These are phyloP conservation scores for Penicillium canescens DNA, from an alignment of 495 filamentous ascomycete genomes.

Conservation along the genomic window DNA sequence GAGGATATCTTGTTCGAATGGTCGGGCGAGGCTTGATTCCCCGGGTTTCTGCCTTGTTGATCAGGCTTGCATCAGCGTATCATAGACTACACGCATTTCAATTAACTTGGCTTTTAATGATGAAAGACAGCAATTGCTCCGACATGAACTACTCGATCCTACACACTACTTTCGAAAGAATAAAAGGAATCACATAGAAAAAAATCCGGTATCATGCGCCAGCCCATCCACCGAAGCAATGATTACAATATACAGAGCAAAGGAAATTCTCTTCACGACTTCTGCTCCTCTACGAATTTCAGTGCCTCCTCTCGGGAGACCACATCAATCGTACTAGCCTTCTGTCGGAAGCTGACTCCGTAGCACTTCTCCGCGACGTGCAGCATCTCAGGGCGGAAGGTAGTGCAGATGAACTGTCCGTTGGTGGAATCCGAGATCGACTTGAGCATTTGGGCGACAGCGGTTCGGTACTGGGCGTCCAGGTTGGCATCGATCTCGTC, in stretches of 20 bases:
- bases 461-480: slow-evolving; percentile 95
- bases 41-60: background rate
- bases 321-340: slow-evolving; percentile 89
- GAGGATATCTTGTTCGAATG: slow-evolving; percentile 61
- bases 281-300: slow-evolving; percentile 87
- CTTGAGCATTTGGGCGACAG: slow-evolving; percentile 83
- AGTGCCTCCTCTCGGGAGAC: slow-evolving; percentile 85
- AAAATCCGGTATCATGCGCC: slow-evolving; percentile 25
- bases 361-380: slow-evolving; percentile 97
- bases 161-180: background rate
- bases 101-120: background rate
- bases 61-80: background rate
- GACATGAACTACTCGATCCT: no score
- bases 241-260: slow-evolving; percentile 17
- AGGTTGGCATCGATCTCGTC: slow-evolving; percentile 99
- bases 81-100: background rate
- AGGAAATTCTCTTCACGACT: slow-evolving; percentile 29
- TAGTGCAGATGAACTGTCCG: slow-evolving; percentile 84
- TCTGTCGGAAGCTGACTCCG: slow-evolving; percentile 89
- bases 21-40: slow-evolving; percentile 42
- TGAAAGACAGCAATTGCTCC: no score
- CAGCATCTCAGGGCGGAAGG: slow-evolving; percentile 96
- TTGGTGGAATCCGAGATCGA: slow-evolving; percentile 64
- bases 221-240: slow-evolving; percentile 20
- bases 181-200: background rate